Evolutionary conservation across 306 rosid genomes (phyloP), one percentile per base, ranked within the genome.

Genomic region (Malus fusca): DNA sequence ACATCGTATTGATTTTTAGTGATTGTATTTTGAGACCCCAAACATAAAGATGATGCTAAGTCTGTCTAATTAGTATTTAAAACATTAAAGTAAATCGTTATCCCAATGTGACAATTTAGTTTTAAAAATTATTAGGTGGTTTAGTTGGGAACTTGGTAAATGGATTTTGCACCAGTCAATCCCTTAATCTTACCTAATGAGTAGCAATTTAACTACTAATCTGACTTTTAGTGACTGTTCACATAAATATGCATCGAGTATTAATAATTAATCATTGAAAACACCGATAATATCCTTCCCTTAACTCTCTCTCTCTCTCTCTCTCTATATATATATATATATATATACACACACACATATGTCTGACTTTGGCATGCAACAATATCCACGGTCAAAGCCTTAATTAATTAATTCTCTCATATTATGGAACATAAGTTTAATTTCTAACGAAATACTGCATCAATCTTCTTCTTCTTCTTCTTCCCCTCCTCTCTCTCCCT

Each of bases 161-260:
- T 33, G 73, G 81, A 46, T 26, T 63, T 43, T 70, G 44, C 53
- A 48, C 30, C 78, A 23, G 77, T 80, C 76, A 46, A 76, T 78
- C 25, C 53, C 91, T 84, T 88, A 74, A 73, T 77, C 66, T 66
- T 55, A 80, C 82, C 86, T 82, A 82, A 80, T 66, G 48, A 69
- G 64, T 78, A 59, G 70, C 81, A 52, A 73, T 77, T 56, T 62
- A 80, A 76, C 85, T 74, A 80, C 84, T 80, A 82, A 70, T 82
- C 75, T 82, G 80, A 79, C 87, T 80, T 84, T 77, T 53, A 80
- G 81, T 52, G 14, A 63, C 48, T 62, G 40, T 35, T 35, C 40
- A 25, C 40, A 71, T 62, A 23, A 37, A 53, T 37, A 15, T 56
- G 17, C 40, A 35, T 14, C 19, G 5, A 3, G 15, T 11, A 43